Base-by-base conservation (phyloP, 208 protist species). In the Trypanosoma scelopori region DNA sequence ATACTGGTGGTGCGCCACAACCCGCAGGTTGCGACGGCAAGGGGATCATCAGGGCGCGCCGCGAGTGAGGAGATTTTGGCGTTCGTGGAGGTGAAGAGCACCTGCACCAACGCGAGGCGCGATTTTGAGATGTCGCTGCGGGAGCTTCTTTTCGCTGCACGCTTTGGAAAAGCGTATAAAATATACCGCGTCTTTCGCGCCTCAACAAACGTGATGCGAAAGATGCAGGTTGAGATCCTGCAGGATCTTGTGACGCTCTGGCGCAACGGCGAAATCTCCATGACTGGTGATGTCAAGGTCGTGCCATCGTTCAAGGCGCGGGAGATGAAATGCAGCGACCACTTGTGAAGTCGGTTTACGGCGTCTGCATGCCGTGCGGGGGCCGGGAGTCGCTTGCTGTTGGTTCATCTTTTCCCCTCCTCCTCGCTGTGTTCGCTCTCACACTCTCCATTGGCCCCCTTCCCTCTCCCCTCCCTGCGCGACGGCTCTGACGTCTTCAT, bases 21-120 rank as follows among this genome's bases (percentile, higher is more conserved):
- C 61, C 13, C 55, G 70, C 23, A 59, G 2, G 25, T 45, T 35
- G 20, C 69, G 1, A 1, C 27, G 41, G 27, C 43, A 47, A 30
- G 6, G 28, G 22, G 32, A 37, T 11, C 32, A 37, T 11, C 32
- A 37, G 9, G 9, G 9, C 5, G 9, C 32, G 5, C 32, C 9
- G 9, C 32, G 9, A 37, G 9, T 9, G 32, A 37, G 56, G 72
- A 86, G 7, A 76, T 95, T 9, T 23, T 95, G 18, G 55, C 48
- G 12, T 92, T 83, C 45, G 64, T 92, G 25, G 90, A 95, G 62
- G 90, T 95, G 35, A 95, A 95, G 73, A 87, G 78, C 22, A 95
- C 90, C 1, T 81, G 74, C 42, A 84, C 79, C 18, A 49, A 58
- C 0, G 66, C 65, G 9, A 76, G 87, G 0, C 60, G 63, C 1